A percentile compares a stretch with the other conserved stretches of the same genome.
Conservation (phyloP, 805 yeast species). For the Cyberlindnera sargentensis region DNA sequence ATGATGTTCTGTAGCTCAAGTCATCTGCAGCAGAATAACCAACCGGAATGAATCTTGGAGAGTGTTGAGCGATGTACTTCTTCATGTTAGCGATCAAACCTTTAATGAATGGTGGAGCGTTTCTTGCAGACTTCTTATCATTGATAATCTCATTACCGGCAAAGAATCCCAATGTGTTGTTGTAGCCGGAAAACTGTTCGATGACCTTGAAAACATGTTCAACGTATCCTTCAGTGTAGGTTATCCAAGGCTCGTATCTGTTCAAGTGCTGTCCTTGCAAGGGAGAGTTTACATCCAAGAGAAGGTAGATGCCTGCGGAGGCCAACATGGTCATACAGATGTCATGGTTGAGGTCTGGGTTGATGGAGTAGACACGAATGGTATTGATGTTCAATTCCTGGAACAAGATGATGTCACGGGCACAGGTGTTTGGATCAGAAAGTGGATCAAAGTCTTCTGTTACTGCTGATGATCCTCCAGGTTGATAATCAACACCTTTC, state of each 20-base stretch:
- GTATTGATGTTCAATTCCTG: conserved; percentile 85
- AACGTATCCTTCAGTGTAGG: conserved; percentile 65
- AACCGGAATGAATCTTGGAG: conserved; percentile 69
- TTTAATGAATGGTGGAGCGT: conserved; percentile 71
- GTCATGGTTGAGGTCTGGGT: conserved; percentile 78
- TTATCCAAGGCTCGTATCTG: conserved; percentile 90
- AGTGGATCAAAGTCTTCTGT: conserved; percentile 59
- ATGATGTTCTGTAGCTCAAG: conserved; percentile 61
- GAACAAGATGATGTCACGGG: conserved; percentile 74
- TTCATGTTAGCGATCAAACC: conserved; percentile 80
- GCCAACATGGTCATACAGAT: conserved; percentile 89
- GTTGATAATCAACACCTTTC: conserved; percentile 91
- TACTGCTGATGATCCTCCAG: conserved; percentile 86
- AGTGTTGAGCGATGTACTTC: conserved; percentile 49
- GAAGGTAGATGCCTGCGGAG: conserved; percentile 84
- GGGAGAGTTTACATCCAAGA: conserved; percentile 90
- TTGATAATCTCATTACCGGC: conserved; percentile 91
- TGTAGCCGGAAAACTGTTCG: conserved; percentile 74
- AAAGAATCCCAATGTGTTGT: conserved; percentile 85
- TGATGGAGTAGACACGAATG: conserved; percentile 79
- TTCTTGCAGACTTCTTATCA: conserved; percentile 60
- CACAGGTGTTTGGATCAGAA: conserved; percentile 64
- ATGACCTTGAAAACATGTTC: conserved; percentile 73
- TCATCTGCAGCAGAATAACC: conserved; percentile 98
- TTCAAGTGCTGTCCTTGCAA: conserved; percentile 69